phyloP scores from a whole-genome alignment of 352 stramenopile genomes.

The Pythium rhizo-oryzae region DNA sequence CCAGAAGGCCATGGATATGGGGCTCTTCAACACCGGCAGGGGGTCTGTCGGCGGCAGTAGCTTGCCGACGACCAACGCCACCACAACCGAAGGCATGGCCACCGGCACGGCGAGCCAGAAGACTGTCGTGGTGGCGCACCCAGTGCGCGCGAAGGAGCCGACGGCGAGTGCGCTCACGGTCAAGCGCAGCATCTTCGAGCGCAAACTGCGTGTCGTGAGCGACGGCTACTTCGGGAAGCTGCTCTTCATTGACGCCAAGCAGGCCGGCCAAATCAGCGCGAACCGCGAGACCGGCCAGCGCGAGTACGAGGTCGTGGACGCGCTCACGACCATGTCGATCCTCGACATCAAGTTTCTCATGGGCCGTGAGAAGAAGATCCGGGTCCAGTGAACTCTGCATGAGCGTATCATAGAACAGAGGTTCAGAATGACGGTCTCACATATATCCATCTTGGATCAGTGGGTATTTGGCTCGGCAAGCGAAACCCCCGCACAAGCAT shows the following conservation, averaged over 20 bases:
- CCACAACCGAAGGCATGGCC: too few relatives aligned
- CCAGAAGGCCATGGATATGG: constrained; percentile 38
- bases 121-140: too few relatives aligned
- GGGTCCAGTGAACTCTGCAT: neutral
- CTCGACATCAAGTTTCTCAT: constrained; percentile 61
- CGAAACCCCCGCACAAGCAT: too few relatives aligned
- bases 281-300: constrained; percentile 33
- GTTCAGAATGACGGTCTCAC: too few relatives aligned
- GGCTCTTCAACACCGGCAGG: constrained; percentile 12
- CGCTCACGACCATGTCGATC: constrained; percentile 50
- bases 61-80: too few relatives aligned
- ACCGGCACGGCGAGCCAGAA: too few relatives aligned
- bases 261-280: constrained; percentile 35
- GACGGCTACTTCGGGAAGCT: constrained; percentile 40
- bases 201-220: constrained; percentile 36
- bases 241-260: constrained; percentile 42
- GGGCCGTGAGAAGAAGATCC: constrained; percentile 27
- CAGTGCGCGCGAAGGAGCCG: neutral
- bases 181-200: constrained; percentile 49
- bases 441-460: neutral
- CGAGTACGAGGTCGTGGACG: constrained; percentile 47
- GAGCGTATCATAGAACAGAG: too few relatives aligned
- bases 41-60: too few relatives aligned
- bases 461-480: too few relatives aligned
- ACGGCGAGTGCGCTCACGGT: neutral